Evolutionary conservation across 805 yeast genomes (phyloP).

Genomic region (Starmerella bacillaris): DNA sequence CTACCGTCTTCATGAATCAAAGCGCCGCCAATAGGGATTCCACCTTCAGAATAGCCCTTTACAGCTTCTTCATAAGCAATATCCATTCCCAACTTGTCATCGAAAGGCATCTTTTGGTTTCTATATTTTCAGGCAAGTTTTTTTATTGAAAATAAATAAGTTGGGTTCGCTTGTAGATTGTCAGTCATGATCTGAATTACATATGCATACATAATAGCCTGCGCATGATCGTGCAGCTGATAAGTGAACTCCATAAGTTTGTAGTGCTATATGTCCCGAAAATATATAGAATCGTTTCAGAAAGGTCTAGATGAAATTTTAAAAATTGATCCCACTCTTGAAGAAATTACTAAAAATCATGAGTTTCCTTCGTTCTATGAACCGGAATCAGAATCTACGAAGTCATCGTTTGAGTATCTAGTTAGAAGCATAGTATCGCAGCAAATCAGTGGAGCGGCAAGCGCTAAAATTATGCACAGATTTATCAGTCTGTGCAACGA

Average conservation of each 20-base stretch:
- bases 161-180: no score
- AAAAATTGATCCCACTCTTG: conserved; percentile 14
- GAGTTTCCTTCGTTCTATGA: conserved; percentile 13
- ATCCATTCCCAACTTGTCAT: conserved; percentile 18
- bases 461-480: conserved; percentile 39
- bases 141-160: no score
- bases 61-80: conserved; percentile 23
- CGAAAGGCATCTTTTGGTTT: conserved; percentile 6
- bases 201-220: no score
- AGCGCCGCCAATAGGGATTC: conserved; percentile 76
- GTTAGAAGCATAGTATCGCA: conserved; percentile 21
- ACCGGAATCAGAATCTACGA: conserved; percentile 1
- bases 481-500: conserved; percentile 27
- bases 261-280: no score
- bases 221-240: no score
- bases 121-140: background rate
- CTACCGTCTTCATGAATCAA: conserved; percentile 58
- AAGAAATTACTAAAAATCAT: conserved; percentile 5
- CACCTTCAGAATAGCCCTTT: conserved; percentile 54
- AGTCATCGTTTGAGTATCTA: conserved; percentile 16
- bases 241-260: no score
- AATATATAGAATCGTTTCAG: conserved; percentile 9
- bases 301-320: conserved; percentile 11
- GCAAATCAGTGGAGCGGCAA: conserved; percentile 48
- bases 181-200: no score